These are phyloP conservation scores for Pythium apleroticum DNA, from an alignment of 352 stramenopile species.

Conservation along the genomic window DNA sequence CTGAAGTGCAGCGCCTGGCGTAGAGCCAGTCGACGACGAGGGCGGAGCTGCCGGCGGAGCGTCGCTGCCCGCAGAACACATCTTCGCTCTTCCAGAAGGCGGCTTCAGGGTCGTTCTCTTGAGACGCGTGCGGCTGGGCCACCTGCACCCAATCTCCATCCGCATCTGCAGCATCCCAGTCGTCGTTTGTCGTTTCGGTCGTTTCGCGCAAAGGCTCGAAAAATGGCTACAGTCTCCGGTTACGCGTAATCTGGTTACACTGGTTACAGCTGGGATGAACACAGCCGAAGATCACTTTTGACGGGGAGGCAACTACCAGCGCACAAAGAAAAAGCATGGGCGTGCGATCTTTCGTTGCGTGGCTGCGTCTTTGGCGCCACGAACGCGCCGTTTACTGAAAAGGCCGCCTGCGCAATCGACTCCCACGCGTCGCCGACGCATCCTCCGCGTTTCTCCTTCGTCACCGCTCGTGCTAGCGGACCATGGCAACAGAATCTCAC, in stretches of 20 bases:
- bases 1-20: neutral
- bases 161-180: neutral
- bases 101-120: neutral
- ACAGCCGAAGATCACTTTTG: conserved; percentile 24
- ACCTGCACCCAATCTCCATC: neutral
- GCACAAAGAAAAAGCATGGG: neutral
- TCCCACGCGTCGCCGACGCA: neutral
- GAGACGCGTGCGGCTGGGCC: neutral
- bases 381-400: neutral
- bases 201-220: neutral
- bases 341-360: neutral
- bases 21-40: neutral
- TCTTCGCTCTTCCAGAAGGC: conserved; percentile 5
- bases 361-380: conserved; percentile 8
- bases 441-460: neutral
- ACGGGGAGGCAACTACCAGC: conserved; percentile 27
- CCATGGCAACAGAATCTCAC: conserved; percentile 1
- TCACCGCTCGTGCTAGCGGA: neutral
- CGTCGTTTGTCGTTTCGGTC: neutral
- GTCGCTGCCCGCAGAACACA: conserved; percentile 9
- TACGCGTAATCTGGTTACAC: neutral
- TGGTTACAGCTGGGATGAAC: conserved; percentile 3
- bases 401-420: neutral
- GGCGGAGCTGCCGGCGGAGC: neutral
- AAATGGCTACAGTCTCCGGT: neutral